Base-by-base conservation (phyloP, 2,329 filamentous ascomycete species). In the Nigrospora osmanthi region DNA sequence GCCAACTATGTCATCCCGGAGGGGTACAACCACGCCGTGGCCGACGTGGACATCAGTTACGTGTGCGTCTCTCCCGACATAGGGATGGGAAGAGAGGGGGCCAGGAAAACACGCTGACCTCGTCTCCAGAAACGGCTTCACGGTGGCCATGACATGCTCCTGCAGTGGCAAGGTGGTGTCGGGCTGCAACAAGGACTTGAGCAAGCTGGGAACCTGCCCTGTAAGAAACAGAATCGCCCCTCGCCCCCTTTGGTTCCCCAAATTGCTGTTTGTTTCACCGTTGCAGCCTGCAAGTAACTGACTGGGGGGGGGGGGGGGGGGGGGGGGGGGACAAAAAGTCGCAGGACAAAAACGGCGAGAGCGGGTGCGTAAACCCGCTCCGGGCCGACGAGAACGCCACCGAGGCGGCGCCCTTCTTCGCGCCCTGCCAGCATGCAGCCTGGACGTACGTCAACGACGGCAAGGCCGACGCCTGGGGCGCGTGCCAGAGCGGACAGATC, bases 171-270 rank as follows among this genome's bases (percentile, higher is more conserved):
- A 17, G 6, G 41, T 43, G 17, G 47, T 56, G 10, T 47, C 47
- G n/a, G 53, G 54, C 13, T 55, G 56, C 47, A 52, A 52, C 43
- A 53, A 51, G 43, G 39, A 52, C 38, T 46, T 58, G 4, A 53
- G 47, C 42, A 19, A 32, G 6, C 31, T 49, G 19, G 36, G 19
- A 28, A 43, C 15, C 12, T 56, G 56, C 23, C 47, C 47, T 7
- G 49, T 51, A 49, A 48, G 49, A 35, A 19, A 13, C 17, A 14
- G 7, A 13, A n/a, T 30, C 4, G n/a, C 9, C 33, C 30, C 16
- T 19, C 31, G 16, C 9, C 17, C 9, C 2, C n/a, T n/a, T n/a
- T n/a, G n/a, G n/a, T n/a, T n/a, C n/a, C n/a, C n/a, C n/a, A n/a
- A 16, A 17, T 6, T 7, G 30, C 35, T 10, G 13, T 38, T 28